Evolutionary conservation across 305 asterid species (phyloP).

Genomic region (Solanum hybrid): DNA sequence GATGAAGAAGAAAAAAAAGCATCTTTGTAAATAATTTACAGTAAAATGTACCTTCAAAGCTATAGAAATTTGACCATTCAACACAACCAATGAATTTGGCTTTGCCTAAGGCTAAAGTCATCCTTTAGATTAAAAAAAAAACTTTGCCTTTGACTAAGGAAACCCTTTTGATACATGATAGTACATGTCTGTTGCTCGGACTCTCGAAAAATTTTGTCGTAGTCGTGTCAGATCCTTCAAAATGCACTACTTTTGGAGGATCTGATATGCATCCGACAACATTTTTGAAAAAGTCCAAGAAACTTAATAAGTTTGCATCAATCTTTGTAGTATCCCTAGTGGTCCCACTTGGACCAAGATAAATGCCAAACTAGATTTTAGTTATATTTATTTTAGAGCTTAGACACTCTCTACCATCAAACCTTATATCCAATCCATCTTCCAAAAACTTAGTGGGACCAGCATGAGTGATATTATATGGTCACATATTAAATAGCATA

Average conservation of each 20-base stretch:
- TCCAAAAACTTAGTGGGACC: slow-evolving; percentile 9
- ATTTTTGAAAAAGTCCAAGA: background rate
- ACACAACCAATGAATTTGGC: background rate
- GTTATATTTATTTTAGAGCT: background rate
- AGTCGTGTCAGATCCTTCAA: background rate
- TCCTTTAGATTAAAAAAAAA: background rate
- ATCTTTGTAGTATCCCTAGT: background rate
- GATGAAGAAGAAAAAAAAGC: background rate
- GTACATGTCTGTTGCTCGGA: background rate
- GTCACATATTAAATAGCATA: slow-evolving; percentile 1
- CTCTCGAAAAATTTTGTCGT: background rate
- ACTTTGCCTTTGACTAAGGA: background rate
- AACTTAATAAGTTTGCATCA: background rate
- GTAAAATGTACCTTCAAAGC: background rate
- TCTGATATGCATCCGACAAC: background rate
- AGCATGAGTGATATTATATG: background rate
- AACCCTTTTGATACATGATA: background rate
- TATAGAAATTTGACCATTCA: background rate
- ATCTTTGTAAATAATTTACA: background rate
- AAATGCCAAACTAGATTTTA: background rate
- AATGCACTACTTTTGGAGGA: background rate
- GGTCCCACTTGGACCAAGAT: background rate
- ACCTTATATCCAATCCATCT: slow-evolving; percentile 5
- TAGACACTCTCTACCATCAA: background rate
- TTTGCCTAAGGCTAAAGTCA: background rate